These are phyloP conservation scores for Lathyrus aphaca DNA, from an alignment of 306 rosid species.

Conservation along the genomic window DNA sequence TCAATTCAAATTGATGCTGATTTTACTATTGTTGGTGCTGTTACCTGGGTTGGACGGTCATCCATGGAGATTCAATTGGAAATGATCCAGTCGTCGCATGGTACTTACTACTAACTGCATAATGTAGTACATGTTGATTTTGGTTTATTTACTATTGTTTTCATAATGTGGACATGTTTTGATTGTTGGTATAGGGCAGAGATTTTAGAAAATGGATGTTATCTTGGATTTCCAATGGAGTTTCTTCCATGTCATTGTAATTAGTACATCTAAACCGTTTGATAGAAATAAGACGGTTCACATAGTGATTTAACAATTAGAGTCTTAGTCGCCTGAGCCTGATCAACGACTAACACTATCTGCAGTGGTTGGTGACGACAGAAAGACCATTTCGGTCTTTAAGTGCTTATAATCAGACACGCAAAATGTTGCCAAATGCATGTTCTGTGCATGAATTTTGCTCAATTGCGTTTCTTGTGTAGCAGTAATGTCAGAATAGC, in stretches of 20 bases:
- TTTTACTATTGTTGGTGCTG: conserved; percentile 70
- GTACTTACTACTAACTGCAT: conserved; percentile 32
- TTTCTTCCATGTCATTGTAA: background rate
- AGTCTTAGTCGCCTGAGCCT: background rate
- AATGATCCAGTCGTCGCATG: conserved; percentile 56
- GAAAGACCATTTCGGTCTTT: background rate
- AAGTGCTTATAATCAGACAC: conserved; percentile 13
- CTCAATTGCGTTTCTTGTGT: background rate
- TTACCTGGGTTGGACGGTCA: conserved; percentile 86
- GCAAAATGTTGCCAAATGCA: conserved; percentile 5
- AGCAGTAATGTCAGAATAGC: background rate
- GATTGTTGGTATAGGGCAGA: background rate
- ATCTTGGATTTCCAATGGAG: background rate
- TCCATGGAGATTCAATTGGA: conserved; percentile 84
- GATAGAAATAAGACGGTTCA: background rate
- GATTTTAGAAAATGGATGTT: background rate
- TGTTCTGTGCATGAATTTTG: background rate
- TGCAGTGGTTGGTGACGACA: background rate
- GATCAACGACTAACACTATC: background rate
- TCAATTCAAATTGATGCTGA: conserved; percentile 63
- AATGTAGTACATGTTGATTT: background rate
- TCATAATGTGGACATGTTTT: background rate
- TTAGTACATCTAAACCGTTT: background rate
- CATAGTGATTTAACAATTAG: background rate
- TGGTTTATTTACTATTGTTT: conserved; percentile 26